Evolutionary conservation across 106 monocot species (phyloP), one percentile per base, ranked within the genome.

Genomic region (Dendrobium chrysotoxum): DNA sequence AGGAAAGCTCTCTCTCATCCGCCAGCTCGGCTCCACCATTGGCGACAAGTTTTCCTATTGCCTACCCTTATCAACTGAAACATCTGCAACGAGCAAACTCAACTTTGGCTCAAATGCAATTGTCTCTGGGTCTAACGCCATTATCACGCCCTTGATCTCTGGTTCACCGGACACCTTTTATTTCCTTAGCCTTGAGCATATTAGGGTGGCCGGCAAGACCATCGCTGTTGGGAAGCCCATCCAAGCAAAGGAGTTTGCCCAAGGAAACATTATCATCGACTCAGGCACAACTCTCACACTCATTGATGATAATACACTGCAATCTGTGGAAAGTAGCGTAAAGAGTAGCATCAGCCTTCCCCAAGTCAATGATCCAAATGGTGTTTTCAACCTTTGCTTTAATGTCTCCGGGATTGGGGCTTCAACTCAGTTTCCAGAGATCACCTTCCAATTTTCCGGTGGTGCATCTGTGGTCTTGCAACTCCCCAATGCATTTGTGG

Each of bases 1-100:
- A 35, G 35, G 35, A 35, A 35, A 35, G 35, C 35, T 35, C 35
- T 35, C 35, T 35, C 35, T 35, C 35, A 35, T 35, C 35, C 23
- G 79, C 0, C 87, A 90, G 47, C 28, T 90, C 7, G 78, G 85
- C 20, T 44, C 79, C 13, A 44, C 8, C 9, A 44, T 9, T 44
- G 9, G 9, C 28, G 28, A 40, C 13, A 86, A 65, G 76, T 89
- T 89, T 76, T 89, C 89, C 26, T 89, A 86, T 80, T 89, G 86
- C 42, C 26, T 89, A 2, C 82, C 82, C 26, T 67, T 28, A 17
- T 44, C 46, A 79, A 2, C 3, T 7, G 1, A 16, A 1, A 67
- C 67, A 9, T 47, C 8, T 28, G 30, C 79, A 13, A 82, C 76
- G 11, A 82, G 87, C 30, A 20, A 40, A 18, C 61, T 89, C 39